Conservation (phyloP, 768 basidiomycete species). For the Galerina sulciceps region DNA sequence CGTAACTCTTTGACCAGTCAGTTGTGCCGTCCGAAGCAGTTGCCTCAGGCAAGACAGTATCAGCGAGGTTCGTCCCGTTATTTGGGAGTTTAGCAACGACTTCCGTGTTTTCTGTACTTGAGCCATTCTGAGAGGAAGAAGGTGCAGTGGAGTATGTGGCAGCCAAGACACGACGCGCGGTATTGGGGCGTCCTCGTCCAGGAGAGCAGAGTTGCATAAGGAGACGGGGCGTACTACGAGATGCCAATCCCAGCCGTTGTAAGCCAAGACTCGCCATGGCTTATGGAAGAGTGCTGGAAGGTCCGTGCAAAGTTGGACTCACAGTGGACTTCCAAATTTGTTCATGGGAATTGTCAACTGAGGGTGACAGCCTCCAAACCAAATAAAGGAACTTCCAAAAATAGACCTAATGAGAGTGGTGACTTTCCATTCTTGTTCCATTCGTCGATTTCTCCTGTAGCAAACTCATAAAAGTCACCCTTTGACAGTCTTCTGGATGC, state of each 20-base stretch:
- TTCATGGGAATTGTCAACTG: too few relatives aligned
- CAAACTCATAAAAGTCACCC: too few relatives aligned
- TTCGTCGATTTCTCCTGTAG: too few relatives aligned
- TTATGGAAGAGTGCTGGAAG: neutral
- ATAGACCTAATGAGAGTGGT: too few relatives aligned
- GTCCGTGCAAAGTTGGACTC: neutral
- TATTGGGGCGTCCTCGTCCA: neutral
- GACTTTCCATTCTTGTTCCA: too few relatives aligned
- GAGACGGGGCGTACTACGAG: conserved; percentile 10
- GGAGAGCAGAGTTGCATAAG: conserved; percentile 4
- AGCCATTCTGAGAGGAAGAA: neutral
- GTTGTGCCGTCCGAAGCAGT: conserved; percentile 37
- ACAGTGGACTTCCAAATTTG: neutral
- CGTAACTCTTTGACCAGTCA: conserved; percentile 91
- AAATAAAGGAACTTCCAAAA: too few relatives aligned
- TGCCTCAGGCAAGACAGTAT: conserved; percentile 17
- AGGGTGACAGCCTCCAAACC: too few relatives aligned
- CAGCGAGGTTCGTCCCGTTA: neutral
- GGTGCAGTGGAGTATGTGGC: conserved; percentile 7
- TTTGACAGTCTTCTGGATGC: too few relatives aligned
- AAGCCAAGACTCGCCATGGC: conserved; percentile 28
- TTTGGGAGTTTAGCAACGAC: neutral
- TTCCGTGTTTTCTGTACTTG: neutral
- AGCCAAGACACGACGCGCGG: neutral
- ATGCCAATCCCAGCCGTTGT: conserved; percentile 14